Evolutionary conservation across 2,329 filamentous ascomycete species (phyloP), one percentile per base, ranked within the genome.

Genomic region (Fusarium tjaetaba): DNA sequence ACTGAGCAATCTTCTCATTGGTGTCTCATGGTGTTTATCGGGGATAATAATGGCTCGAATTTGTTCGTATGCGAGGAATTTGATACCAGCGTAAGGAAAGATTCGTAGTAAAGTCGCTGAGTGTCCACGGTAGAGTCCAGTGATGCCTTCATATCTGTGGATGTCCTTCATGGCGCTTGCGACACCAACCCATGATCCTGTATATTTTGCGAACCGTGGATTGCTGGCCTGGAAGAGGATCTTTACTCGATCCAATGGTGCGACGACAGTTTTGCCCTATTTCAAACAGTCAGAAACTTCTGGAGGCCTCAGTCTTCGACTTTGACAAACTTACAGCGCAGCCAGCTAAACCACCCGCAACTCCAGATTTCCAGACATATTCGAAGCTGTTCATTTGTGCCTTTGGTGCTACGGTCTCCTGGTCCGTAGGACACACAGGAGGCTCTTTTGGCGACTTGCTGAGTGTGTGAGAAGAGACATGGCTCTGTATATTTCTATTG

Each of bases 31-130:
- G 11, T 91, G 85, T 58, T 87, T 89, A 42, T 84, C 86, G 4
- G 89, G 89, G 70, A 99, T 98, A 38, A 98, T 80, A 20, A 91
- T 79, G 18, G 92, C 90, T 68, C 96, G 93, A 73, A 98, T 94
- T 83, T 99, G 96, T 82, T 99, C 96, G 85, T 99, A 99, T 51
- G 96, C 95, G 46, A 99, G 89, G 80, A 99, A 99, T 80, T 99
- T 99, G 83, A 98, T 97, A 51, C 94, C 96, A 22, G 96, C 96
- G 82, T 99, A 99, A 11, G 96, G 96, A 78, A 98, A 99, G 72
- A 99, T 97, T 73, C 96, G 92, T 59, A 98, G 87, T 6, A 99
- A 86, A 0, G 96, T 99, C 6, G 95, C 96, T 8, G 95, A 98
- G 82, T 99, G 96, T 11, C 96, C 96, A 59, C 96, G 93, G 84